A percentile compares a stretch with the other conserved stretches of the same genome.
Conservation (phyloP, 176 grass and related monocot species). For the Ampelocalamus luodianensis region DNA sequence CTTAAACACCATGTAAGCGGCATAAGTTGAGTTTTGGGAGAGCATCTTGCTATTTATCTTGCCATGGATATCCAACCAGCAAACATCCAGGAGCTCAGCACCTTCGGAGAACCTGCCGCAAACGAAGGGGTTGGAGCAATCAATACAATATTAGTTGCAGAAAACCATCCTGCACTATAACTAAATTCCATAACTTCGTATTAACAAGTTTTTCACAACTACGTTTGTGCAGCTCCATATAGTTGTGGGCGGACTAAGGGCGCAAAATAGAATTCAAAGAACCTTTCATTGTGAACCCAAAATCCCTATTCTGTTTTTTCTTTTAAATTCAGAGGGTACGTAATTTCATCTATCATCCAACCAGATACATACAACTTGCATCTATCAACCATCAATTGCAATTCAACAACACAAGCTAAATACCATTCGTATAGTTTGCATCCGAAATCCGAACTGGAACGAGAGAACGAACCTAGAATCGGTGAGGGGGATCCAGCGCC, state of each 20-base stretch:
- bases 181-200: no score
- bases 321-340: no score
- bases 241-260: no score
- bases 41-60: constrained; percentile 36
- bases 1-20: constrained; percentile 56
- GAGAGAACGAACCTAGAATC: constrained; percentile 33
- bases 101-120: constrained; percentile 42
- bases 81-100: constrained; percentile 51
- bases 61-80: constrained; percentile 68
- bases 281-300: not conserved
- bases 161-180: no score
- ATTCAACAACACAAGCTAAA: not conserved
- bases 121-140: no score
- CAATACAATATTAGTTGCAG: no score
- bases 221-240: no score
- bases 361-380: no score
- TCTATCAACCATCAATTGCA: no score
- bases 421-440: not conserved
- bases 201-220: no score
- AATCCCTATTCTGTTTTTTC: no score
- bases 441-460: not conserved
- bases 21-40: constrained; percentile 39
- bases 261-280: not conserved
- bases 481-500: constrained; percentile 54
- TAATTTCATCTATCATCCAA: no score